These are phyloP conservation scores for Kodamaea sagamina DNA, from an alignment of 805 yeast genomes.

Conservation along the genomic window DNA sequence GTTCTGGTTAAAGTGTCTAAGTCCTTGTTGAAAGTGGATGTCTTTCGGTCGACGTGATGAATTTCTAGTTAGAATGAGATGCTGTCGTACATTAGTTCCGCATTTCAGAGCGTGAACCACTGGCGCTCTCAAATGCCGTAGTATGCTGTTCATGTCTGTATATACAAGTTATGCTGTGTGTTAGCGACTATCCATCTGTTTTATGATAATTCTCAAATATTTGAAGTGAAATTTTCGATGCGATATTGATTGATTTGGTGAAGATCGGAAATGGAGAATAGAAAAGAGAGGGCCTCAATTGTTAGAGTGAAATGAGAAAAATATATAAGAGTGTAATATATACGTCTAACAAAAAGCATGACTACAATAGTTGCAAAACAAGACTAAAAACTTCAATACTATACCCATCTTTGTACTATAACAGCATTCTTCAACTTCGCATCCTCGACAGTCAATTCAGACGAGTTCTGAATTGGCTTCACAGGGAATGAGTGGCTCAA, in stretches of 20 bases:
- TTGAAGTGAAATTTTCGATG: slow-evolving; percentile 4
- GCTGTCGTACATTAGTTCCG: not conserved
- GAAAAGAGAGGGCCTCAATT: too few relatives aligned
- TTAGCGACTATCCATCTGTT: not conserved
- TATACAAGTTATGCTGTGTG: not conserved
- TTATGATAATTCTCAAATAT: not conserved
- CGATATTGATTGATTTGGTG: not conserved
- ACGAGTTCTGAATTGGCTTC: slow-evolving; percentile 60
- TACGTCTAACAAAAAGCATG: too few relatives aligned
- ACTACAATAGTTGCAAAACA: too few relatives aligned
- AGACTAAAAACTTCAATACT: not conserved
- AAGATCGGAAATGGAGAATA: not conserved
- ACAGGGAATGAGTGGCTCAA: slow-evolving; percentile 84
- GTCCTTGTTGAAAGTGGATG: too few relatives aligned
- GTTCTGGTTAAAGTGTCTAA: too few relatives aligned
- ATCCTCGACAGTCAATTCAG: slow-evolving; percentile 57
- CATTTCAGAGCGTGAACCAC: not conserved
- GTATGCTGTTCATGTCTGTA: not conserved
- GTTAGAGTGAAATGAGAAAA: too few relatives aligned
- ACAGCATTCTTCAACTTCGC: slow-evolving; percentile 82
- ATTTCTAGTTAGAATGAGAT: not conserved
- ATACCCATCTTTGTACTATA: slow-evolving; percentile 81
- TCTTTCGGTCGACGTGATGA: too few relatives aligned
- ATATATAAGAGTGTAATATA: too few relatives aligned
- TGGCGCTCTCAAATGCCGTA: not conserved